A percentile compares a stretch with the other conserved stretches of the same genome.
Evolutionary conservation across 345 rosid species (phyloP).

Genomic region (Eucalyptus polybractea): DNA sequence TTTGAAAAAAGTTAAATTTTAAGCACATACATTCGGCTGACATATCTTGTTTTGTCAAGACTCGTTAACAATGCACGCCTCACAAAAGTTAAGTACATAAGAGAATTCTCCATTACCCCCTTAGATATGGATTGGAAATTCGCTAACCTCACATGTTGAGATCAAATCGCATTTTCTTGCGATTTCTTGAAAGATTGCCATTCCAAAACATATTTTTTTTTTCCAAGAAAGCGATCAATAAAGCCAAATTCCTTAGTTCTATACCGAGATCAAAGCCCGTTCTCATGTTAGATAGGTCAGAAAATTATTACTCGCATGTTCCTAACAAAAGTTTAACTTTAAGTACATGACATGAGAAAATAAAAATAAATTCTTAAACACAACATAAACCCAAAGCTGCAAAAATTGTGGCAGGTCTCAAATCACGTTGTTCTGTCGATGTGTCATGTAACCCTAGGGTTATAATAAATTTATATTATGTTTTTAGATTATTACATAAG

Average conservation of each 20-base stretch:
- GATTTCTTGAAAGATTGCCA: not conserved
- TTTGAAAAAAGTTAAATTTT: not conserved
- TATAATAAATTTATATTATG: not conserved
- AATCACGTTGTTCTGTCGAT: not conserved
- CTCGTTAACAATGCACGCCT: not conserved
- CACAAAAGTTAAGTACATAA: not conserved
- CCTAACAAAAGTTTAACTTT: not conserved
- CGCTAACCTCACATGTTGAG: not conserved
- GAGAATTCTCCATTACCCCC: not conserved
- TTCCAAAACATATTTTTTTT: not conserved
- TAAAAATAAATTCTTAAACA: not conserved
- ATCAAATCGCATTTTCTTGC: not conserved
- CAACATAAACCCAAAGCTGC: not conserved
- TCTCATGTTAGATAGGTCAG: not conserved
- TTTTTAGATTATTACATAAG: too few relatives aligned
- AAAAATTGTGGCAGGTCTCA: not conserved
- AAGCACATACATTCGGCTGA: accelerated
- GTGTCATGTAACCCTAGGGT: not conserved
- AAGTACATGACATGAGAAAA: not conserved
- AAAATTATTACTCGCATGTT: not conserved
- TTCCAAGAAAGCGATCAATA: not conserved
- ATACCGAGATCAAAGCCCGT: not conserved
- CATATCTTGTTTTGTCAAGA: not conserved
- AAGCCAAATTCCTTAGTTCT: not conserved
- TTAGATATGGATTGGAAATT: not conserved